Evolutionary conservation across 2,329 filamentous ascomycete genomes (phyloP).

Genomic region (Dactylellina leptospora): DNA sequence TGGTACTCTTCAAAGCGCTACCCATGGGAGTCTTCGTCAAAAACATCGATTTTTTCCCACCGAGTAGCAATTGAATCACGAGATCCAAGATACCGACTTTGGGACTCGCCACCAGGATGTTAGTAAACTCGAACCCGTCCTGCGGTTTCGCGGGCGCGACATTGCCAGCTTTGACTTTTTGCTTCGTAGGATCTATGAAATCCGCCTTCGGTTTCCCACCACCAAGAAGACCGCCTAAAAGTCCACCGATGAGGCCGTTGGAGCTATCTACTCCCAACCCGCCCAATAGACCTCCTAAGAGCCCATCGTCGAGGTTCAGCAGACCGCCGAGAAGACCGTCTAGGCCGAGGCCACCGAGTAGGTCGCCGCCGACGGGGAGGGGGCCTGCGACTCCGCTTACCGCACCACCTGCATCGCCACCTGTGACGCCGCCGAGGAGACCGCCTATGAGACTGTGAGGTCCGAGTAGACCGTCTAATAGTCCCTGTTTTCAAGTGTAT

Average conservation of each 20-base stretch:
- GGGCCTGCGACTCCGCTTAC: background rate
- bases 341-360: conserved; percentile 8
- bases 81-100: conserved; percentile 8
- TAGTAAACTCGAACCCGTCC: conserved; percentile 26
- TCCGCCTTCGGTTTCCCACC: conserved; percentile 1
- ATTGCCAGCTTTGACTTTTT: conserved; percentile 18
- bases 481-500: background rate
- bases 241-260: conserved; percentile 24
- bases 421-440: conserved; percentile 17
- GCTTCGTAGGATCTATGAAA: conserved; percentile 24
- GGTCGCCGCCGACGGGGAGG: conserved; percentile 17
- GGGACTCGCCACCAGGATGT: conserved; percentile 34
- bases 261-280: conserved; percentile 4
- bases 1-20: conserved; percentile 9
- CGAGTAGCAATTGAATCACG: conserved; percentile 34
- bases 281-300: conserved; percentile 29
- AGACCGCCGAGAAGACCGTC: conserved; percentile 11
- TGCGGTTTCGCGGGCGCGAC: conserved; percentile 22
- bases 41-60: conserved; percentile 34
- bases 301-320: conserved; percentile 13
- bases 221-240: conserved; percentile 33
- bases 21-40: conserved; percentile 2
- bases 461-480: conserved; percentile 34
- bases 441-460: conserved; percentile 18
- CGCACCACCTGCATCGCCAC: conserved; percentile 12